A percentile compares a stretch with the other conserved stretches of the same genome.
Conservation (phyloP, 2,329 filamentous ascomycete genomes). For the Hymenoscyphus occultus region DNA sequence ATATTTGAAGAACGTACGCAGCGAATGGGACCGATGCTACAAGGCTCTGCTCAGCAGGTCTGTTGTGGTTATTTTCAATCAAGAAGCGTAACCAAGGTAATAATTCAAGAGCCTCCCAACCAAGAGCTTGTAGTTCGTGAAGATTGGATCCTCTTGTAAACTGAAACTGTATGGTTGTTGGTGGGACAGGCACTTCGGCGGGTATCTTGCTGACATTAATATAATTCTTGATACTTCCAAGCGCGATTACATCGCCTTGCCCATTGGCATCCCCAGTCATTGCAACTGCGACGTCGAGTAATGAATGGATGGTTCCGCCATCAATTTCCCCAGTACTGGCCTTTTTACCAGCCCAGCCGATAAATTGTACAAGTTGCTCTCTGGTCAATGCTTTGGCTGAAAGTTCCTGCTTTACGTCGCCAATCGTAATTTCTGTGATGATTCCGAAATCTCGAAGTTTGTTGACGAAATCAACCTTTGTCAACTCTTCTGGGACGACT, state of each 20-base stretch:
- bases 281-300: conserved; percentile 79
- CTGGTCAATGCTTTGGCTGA: conserved; percentile 78
- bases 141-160: conserved; percentile 69
- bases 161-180: conserved; percentile 78
- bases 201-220: conserved; percentile 77
- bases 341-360: conserved; percentile 78
- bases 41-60: conserved; percentile 63
- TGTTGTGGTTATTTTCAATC: conserved; percentile 60
- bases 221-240: conserved; percentile 73
- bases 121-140: conserved; percentile 71
- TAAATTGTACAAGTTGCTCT: conserved; percentile 75
- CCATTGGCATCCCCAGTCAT: conserved; percentile 58
- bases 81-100: conserved; percentile 83
- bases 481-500: conserved; percentile 74
- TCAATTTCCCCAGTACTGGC: conserved; percentile 72
- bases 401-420: conserved; percentile 80
- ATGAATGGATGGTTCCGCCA: conserved; percentile 57
- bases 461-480: conserved; percentile 70
- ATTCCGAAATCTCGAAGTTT: conserved; percentile 82
- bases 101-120: conserved; percentile 82
- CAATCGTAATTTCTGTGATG: conserved; percentile 81
- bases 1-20: conserved; percentile 68
- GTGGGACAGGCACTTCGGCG: conserved; percentile 74
- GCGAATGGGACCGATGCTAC: conserved; percentile 72
- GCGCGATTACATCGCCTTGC: conserved; percentile 69